These are phyloP conservation scores for Globisporangium splendens DNA, from an alignment of 352 stramenopile species.

Conservation along the genomic window DNA sequence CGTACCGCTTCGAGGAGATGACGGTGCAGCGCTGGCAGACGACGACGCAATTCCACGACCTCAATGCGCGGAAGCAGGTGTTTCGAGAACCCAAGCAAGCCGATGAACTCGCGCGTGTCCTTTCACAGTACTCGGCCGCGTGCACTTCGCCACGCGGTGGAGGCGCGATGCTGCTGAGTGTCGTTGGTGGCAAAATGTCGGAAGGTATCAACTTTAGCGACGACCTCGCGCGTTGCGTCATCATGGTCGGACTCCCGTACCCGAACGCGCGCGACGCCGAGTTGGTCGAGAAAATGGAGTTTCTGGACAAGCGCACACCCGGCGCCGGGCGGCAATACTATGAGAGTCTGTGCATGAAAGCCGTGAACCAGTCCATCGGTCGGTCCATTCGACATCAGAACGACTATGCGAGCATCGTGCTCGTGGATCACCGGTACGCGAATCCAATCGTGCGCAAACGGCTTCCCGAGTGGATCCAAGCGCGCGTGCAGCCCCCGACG, in stretches of 20 bases:
- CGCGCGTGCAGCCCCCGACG: conserved; percentile 51
- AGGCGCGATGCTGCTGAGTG: conserved; percentile 92
- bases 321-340: conserved; percentile 92
- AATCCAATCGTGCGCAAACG: conserved; percentile 54
- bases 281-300: conserved; percentile 97
- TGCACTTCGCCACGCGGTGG: conserved; percentile 22
- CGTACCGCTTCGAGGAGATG: conserved; percentile 94
- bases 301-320: conserved; percentile 68
- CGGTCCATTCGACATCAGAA: conserved; percentile 96
- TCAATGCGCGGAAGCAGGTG: conserved; percentile 88
- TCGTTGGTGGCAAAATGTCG: conserved; percentile 99
- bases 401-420: conserved; percentile 96
- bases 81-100: conserved; percentile 94
- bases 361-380: conserved; percentile 98
- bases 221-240: conserved; percentile 94
- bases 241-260: conserved; percentile 98
- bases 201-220: conserved; percentile 99
- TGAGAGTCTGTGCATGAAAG: conserved; percentile 98
- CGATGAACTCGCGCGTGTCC: conserved; percentile 89
- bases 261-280: conserved; percentile 95
- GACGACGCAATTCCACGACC: conserved; percentile 73
- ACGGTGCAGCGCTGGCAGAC: conserved; percentile 86
- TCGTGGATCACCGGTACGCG: conserved; percentile 95
- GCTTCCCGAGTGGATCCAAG: conserved; percentile 82
- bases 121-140: conserved; percentile 82